A percentile compares a stretch with the other conserved stretches of the same genome.
Evolutionary conservation across 257 asterid species (phyloP).

Genomic region (Ophiorrhiza pumila): DNA sequence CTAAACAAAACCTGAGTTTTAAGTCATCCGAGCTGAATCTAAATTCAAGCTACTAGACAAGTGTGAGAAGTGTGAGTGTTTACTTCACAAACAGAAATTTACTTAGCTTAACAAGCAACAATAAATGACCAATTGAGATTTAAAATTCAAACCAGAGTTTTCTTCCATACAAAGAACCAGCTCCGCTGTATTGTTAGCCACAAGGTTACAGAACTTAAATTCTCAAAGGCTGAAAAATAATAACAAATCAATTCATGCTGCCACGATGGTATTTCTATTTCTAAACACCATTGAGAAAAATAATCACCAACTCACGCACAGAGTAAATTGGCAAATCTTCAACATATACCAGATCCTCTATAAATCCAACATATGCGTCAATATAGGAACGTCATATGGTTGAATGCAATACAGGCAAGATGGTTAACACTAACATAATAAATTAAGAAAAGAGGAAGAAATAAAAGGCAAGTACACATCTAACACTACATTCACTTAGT

Average conservation of each 20-base stretch:
- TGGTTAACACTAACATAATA: background rate
- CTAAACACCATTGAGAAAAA: background rate
- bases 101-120: background rate
- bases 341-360: background rate
- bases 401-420: background rate
- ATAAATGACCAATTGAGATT: background rate
- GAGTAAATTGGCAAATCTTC: background rate
- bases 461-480: background rate
- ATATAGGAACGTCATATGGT: background rate
- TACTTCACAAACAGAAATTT: background rate
- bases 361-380: background rate
- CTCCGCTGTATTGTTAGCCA: too few relatives aligned
- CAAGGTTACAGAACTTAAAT: too few relatives aligned
- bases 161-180: too few relatives aligned
- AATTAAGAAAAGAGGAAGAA: background rate
- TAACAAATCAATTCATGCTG: too few relatives aligned
- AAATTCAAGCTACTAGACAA: background rate
- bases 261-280: too few relatives aligned
- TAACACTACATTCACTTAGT: slow-evolving; percentile 1
- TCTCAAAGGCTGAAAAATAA: too few relatives aligned
- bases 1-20: too few relatives aligned
- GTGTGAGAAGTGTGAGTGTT: background rate
- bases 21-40: background rate
- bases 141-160: background rate
- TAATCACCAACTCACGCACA: background rate